Evolutionary conservation across 768 basidiomycete genomes (phyloP), one percentile per base, ranked within the genome.

Genomic region (Coprinopsis sp.): DNA sequence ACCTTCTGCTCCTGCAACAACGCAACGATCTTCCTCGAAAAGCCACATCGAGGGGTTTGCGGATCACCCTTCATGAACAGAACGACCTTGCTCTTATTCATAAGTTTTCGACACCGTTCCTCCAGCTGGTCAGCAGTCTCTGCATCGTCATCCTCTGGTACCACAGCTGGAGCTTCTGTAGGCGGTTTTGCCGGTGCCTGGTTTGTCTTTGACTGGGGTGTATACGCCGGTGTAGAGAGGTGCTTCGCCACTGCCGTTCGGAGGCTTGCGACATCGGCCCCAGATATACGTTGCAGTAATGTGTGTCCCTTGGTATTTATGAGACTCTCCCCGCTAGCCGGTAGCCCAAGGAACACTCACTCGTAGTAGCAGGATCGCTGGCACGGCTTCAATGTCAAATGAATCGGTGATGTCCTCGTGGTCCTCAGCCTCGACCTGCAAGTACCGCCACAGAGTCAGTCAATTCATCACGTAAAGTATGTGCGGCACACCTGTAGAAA

Each of bases 21-120:
- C 2, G 63, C 73, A 11, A 85, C 79, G 2, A 88, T 86, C 69
- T 84, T 80, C 49, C 82, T 70, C 4, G 87, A 90, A 61, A 93
- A 95, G 2, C 91, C 91, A 54, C 91, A 95, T 47, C 84, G 79
- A 5, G 91, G 91, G 2, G 67, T 70, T 25, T 82, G 76, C 0
- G 91, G 90, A 41, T 67, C 74, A 16, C 91, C 91, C 64, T 95
- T 95, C 90, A 95, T 94, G 74, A 94, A 92, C 47, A 94, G 58
- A 22, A 95, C 84, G 10, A 93, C 82, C 18, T 74, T 72, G 64
- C 76, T 78, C 65, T 89, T 79, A 51, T 74, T 77, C 92, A 97
- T 95, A 47, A 99, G 66, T 36, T 50, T 53, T 13, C 64, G 70
- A 58, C 94, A 77, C 40, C 92, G 76, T 33, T 65, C 60, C 13